Percentiles rank a stretch among this genome's conserved stretches.
phyloP scores from a whole-genome alignment of 768 basidiomycete species.

The Lanmaoa rubissima region DNA sequence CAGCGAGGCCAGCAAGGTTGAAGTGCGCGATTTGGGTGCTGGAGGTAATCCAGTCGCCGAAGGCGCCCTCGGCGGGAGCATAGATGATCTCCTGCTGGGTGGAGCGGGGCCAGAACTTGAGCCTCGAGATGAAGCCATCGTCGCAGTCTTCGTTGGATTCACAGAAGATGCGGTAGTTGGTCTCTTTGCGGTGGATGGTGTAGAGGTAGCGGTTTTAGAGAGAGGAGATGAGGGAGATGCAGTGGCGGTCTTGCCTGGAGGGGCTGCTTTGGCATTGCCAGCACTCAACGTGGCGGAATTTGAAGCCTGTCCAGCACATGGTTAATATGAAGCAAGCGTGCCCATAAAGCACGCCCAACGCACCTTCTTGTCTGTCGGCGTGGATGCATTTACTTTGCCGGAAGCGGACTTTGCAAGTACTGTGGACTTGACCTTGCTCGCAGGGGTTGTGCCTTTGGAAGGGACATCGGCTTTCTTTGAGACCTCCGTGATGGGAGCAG shows the following conservation, averaged over 20 bases:
- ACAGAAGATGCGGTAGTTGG: constrained; percentile 27
- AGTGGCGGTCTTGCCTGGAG: constrained; percentile 41
- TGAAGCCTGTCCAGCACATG: constrained; percentile 48
- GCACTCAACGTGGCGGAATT: constrained; percentile 65
- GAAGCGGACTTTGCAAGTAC: constrained; percentile 43
- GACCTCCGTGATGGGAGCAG: constrained; percentile 17
- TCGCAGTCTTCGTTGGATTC: constrained; percentile 33
- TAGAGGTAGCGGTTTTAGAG: constrained; percentile 29
- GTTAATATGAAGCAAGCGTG: constrained; percentile 25
- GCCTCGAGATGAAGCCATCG: constrained; percentile 33
- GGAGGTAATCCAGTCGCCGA: constrained; percentile 39
- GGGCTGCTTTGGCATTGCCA: constrained; percentile 48
- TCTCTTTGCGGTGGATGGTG: constrained; percentile 33
- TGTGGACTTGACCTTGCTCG: constrained; percentile 33
- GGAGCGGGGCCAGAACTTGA: constrained; percentile 31
- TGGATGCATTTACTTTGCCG: constrained; percentile 49
- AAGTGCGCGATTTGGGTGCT: constrained; percentile 38
- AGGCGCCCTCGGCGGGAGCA: constrained; percentile 36
- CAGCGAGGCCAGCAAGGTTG: constrained; percentile 29
- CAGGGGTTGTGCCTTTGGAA: constrained; percentile 27
- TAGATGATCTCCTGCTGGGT: constrained; percentile 32
- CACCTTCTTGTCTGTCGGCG: constrained; percentile 70
- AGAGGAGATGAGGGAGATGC: constrained; percentile 32
- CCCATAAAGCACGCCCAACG: constrained; percentile 23
- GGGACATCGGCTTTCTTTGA: constrained; percentile 26